These are phyloP conservation scores for Aureobasidium leucospermi DNA, from an alignment of 2,329 filamentous ascomycete species.

Conservation along the genomic window DNA sequence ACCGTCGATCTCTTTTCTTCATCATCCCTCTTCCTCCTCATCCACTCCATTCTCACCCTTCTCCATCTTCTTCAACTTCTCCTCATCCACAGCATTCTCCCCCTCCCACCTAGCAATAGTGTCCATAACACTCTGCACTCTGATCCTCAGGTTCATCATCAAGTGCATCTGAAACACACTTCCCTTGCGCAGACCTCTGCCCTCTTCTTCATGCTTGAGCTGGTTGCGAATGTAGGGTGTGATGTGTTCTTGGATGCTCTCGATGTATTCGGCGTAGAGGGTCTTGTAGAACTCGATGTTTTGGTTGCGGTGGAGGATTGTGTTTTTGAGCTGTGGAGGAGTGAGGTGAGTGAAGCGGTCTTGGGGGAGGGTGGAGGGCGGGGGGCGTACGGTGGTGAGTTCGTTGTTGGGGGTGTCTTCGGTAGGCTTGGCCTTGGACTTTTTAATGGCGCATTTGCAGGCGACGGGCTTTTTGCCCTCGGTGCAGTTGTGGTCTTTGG, in stretches of 20 bases:
- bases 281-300: not conserved
- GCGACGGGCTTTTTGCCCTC: not conserved
- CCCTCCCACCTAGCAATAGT: not conserved
- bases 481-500: not conserved
- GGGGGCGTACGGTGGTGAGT: not conserved
- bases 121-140: not conserved
- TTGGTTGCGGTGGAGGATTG: not conserved
- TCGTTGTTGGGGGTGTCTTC: no score
- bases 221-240: not conserved
- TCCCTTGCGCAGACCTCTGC: not conserved
- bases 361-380: no score
- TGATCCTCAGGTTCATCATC: not conserved
- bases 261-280: not conserved
- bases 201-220: not conserved
- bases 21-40: not conserved
- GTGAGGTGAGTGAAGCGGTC: not conserved
- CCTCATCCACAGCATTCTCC: not conserved
- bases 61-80: not conserved
- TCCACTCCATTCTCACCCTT: not conserved
- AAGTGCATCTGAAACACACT: slow-evolving; percentile 1
- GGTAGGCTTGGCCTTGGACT: not conserved
- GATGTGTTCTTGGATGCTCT: not conserved
- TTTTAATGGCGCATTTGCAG: not conserved
- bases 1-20: not conserved
- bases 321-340: not conserved